Evolutionary conservation across 305 asterid genomes (phyloP).

Genomic region (Fraxinus dipetala): DNA sequence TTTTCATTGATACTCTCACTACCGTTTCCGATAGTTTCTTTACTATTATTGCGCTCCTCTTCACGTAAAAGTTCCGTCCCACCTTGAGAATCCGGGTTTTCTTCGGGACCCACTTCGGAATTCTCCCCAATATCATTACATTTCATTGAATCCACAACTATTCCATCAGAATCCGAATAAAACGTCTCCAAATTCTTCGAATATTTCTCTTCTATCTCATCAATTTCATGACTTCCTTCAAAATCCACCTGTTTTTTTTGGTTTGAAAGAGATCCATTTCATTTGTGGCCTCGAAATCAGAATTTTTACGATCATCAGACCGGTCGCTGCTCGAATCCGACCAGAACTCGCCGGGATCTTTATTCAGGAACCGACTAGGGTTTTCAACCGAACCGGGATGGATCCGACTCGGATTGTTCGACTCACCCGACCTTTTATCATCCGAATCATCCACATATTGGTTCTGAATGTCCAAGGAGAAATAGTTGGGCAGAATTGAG

Average conservation of each 20-base stretch:
- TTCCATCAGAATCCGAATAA: conserved; percentile 32
- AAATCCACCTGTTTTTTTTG: conserved; percentile 25
- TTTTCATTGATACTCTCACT: conserved; percentile 23
- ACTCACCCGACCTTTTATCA: conserved; percentile 50
- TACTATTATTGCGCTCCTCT: conserved; percentile 17
- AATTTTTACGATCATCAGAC: conserved; percentile 46
- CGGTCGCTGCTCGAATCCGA: conserved; percentile 73
- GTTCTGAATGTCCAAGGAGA: conserved; percentile 52
- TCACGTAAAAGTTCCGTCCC: conserved; percentile 30
- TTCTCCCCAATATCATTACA: conserved; percentile 25
- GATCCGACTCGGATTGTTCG: conserved; percentile 77
- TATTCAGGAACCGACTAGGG: conserved; percentile 40
- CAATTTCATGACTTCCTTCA: conserved; percentile 31
- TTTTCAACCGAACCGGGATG: conserved; percentile 61
- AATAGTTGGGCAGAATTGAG: conserved; percentile 58
- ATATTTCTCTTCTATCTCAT: conserved; percentile 24
- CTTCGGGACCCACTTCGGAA: conserved; percentile 28
- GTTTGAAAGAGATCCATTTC: conserved; percentile 29
- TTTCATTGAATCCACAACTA: conserved; percentile 29
- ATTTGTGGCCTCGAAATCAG: conserved; percentile 33
- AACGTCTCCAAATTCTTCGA: conserved; percentile 25
- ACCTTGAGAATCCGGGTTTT: conserved; percentile 12
- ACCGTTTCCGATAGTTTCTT: conserved; percentile 29
- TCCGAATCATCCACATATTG: conserved; percentile 26
- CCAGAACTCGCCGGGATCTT: conserved; percentile 54